Base-by-base conservation (phyloP, 2,329 filamentous ascomycete species). In the Epichloe elymi region DNA sequence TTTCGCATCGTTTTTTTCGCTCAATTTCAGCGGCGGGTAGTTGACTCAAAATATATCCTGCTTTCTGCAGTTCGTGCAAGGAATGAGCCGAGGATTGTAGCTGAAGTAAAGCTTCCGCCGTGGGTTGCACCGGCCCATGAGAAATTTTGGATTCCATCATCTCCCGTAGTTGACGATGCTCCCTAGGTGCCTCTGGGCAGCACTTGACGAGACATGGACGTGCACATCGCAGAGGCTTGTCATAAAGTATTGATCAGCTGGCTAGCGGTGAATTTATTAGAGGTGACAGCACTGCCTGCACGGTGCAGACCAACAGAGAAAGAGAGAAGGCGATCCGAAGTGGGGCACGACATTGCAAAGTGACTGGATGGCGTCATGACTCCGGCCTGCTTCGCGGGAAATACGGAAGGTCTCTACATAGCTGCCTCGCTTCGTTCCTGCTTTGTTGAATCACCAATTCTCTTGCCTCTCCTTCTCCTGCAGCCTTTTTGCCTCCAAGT, bases 1-100 rank as follows among this genome's bases (percentile, higher is more conserved):
- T 54, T 19, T 45, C 50, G 52, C 65, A 67, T 19, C 63, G 60
- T 43, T 55, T 59, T 56, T 67, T 67, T n/a, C 56, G 58, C 6
- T 63, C 55, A 3, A 67, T 48, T 12, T 67, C 63, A 1, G 51
- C 45, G 17, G 37, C 19, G 3, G 59, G 56, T 6, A 65, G 56
- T 46, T 61, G 60, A 2, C 46, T 38, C 10, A 65, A 36, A 17
- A 63, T 50, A 42, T 64, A 66, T 36, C 63, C 63, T 8, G 53
- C 55, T 39, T 56, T 59, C 26, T 55, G 46, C 5, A 65, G 49
- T 11, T 58, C 51, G 23, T 55, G 33, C 11, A 37, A 17, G 11
- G 54, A 39, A 49, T 61, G 59, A 2, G 58, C 50, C 17, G 59
- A 50, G 15, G 26, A 42, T 8, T 46, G 55, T 3, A 65, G 54